Conservation (phyloP, 441 rosid genomes). For the Bocquillonia castaneifolia region DNA sequence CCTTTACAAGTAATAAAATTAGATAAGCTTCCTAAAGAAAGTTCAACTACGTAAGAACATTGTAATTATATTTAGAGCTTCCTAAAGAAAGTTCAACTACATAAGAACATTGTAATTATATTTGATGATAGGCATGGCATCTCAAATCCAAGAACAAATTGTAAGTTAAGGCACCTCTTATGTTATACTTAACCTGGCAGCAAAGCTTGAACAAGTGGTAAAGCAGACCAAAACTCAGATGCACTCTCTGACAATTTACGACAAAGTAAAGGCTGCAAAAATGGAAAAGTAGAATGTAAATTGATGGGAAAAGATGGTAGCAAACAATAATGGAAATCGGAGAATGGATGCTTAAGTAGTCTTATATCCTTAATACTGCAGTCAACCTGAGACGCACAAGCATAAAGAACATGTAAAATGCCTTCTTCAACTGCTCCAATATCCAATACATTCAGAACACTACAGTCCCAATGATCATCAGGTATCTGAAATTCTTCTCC, state of each 20-base stretch:
- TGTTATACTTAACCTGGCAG: conserved; percentile 56
- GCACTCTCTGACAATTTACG: conserved; percentile 56
- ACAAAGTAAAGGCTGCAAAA: conserved; percentile 60
- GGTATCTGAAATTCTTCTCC: conserved; percentile 66
- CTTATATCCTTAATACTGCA: conserved; percentile 31
- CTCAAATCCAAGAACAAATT: conserved; percentile 17
- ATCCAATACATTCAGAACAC: conserved; percentile 59
- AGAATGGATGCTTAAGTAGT: conserved; percentile 13
- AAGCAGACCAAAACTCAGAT: conserved; percentile 65
- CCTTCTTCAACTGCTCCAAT: conserved; percentile 80
- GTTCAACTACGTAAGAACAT: too few species aligned
- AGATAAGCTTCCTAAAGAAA: too few species aligned
- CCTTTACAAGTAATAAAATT: too few species aligned
- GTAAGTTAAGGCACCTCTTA: conserved; percentile 7
- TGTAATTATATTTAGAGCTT: too few species aligned
- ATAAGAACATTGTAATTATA: neutral
- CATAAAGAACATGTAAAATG: conserved; percentile 74
- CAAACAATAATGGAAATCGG: conserved; percentile 17
- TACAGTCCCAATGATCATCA: conserved; percentile 50
- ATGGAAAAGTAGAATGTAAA: conserved; percentile 26
- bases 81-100: neutral
- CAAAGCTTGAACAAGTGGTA: conserved; percentile 78
- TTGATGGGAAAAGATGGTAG: conserved; percentile 19
- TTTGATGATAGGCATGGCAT: conserved; percentile 4
- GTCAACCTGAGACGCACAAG: conserved; percentile 90